Evolutionary conservation across 306 rosid genomes (phyloP).

Genomic region (Quillaja saponaria): DNA sequence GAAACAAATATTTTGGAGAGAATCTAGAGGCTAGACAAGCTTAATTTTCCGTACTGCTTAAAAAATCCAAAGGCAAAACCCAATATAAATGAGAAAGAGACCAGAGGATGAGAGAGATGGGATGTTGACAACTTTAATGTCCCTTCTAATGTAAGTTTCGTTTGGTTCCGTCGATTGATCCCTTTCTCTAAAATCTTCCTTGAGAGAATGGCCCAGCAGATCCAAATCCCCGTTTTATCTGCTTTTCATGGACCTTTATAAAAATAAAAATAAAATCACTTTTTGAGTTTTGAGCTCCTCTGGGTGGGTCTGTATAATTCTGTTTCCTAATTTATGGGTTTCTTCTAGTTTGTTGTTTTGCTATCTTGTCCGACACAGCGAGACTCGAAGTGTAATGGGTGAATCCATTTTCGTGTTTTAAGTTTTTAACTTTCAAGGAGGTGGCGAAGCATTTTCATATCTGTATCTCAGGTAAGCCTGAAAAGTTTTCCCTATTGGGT

Average conservation of each 20-base stretch:
- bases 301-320: constrained; percentile 32
- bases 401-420: constrained; percentile 26
- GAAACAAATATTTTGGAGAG: constrained; percentile 41
- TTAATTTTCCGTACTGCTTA: constrained; percentile 17
- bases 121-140: constrained; percentile 54
- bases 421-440: not conserved
- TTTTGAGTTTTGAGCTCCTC: constrained; percentile 38
- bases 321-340: constrained; percentile 37
- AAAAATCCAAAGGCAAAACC: constrained; percentile 29
- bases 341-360: constrained; percentile 17
- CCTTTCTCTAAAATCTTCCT: constrained; percentile 52
- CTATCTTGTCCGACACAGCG: constrained; percentile 13
- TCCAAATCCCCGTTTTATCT: constrained; percentile 59
- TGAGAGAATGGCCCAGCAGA: constrained; percentile 69
- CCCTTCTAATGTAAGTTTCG: constrained; percentile 62
- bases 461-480: constrained; percentile 25
- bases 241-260: constrained; percentile 32
- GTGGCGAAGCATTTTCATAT: not conserved
- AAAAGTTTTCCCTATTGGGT: constrained; percentile 20
- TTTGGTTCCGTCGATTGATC: constrained; percentile 46
- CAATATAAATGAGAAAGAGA: constrained; percentile 43
- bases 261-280: constrained; percentile 24
- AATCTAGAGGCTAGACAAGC: constrained; percentile 50
- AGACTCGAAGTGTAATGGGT: constrained; percentile 30
- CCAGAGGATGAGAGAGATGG: constrained; percentile 27